Base-by-base conservation (phyloP, 2,329 filamentous ascomycete genomes). In the Fusarium sp. region DNA sequence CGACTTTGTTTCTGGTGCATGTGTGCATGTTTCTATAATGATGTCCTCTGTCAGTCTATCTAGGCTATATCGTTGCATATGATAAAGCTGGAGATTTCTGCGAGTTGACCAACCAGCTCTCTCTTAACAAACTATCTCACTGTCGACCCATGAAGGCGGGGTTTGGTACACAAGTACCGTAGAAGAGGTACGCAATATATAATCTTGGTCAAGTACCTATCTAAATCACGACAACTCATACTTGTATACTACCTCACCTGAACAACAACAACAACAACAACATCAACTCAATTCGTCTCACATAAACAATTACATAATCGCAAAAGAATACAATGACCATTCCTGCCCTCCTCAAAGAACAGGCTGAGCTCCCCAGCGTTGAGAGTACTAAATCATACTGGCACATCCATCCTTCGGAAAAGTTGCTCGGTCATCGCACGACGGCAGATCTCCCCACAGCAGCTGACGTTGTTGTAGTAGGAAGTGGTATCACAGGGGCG, bases 401-500 rank as follows among this genome's bases (percentile, higher is more conserved):
- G 91, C 89, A 90, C 70, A 82, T 79, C 48, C 81, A 89, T 56
- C 89, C 88, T 0, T 90, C 88, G 4, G 70, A 81, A 48, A 79
- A 81, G 53, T 81, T 94, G 6, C 75, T 86, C 0, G 87, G 87
- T n/a, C 87, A 92, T 69, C 82, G 85, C 14, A 88, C 88, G 0
- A 93, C 90, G 0, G 69, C 78, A 1, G 76, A 84, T 7, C 77
- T 93, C 19, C 90, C 91, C 1, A 67, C 74, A 3, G 76, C 79
- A 41, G 87, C 87, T 0, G 89, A 92, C 72, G 81, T 91, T 4
- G 83, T 92, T 5, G 81, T 94, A 21, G 79, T 94, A 5, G 91
- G 91, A 35, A 91, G 85, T 69, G 91, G 91, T 21, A 90, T 94
- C 66, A 90, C 89, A 2, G 91, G 90, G n/a, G 78, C 87, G 1